phyloP scores from a whole-genome alignment of 306 rosid genomes.

The Citrullus mucosospermus region DNA sequence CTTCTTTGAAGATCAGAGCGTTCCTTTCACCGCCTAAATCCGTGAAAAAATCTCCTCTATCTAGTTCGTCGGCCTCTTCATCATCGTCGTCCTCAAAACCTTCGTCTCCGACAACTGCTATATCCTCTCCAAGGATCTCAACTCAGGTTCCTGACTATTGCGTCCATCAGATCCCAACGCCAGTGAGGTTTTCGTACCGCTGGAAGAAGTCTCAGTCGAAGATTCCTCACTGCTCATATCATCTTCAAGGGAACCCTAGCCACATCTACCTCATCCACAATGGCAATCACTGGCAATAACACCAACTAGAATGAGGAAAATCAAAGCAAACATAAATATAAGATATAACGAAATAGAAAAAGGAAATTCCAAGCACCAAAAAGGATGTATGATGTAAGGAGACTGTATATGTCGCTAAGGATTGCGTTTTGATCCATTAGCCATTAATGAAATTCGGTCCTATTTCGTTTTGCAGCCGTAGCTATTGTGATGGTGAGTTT shows the following conservation, averaged over 20 bases:
- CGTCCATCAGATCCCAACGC: slow-evolving; percentile 32
- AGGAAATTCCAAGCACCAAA: neutral
- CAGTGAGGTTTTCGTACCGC: slow-evolving; percentile 15
- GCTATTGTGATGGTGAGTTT: slow-evolving; percentile 28
- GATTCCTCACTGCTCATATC: slow-evolving; percentile 38
- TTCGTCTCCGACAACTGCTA: slow-evolving; percentile 21
- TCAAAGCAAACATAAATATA: neutral
- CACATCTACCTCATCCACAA: slow-evolving; percentile 44
- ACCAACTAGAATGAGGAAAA: slow-evolving; percentile 8
- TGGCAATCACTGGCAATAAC: slow-evolving; percentile 71
- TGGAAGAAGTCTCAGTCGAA: slow-evolving; percentile 24
- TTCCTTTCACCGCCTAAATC: slow-evolving; percentile 59
- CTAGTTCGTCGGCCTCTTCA: slow-evolving; percentile 30
- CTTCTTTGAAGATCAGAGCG: slow-evolving; percentile 59
- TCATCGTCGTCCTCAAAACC: slow-evolving; percentile 36
- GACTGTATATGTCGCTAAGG: slow-evolving; percentile 38
- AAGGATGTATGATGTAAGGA: slow-evolving; percentile 28
- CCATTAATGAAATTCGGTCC: slow-evolving; percentile 45
- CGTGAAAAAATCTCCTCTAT: slow-evolving; percentile 18
- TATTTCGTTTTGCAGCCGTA: slow-evolving; percentile 16
- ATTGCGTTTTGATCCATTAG: slow-evolving; percentile 34
- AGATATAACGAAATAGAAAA: neutral
- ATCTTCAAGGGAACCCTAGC: slow-evolving; percentile 26
- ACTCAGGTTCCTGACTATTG: slow-evolving; percentile 20
- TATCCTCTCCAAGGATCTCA: slow-evolving; percentile 20